These are phyloP conservation scores for Ogataea polymorpha DNA, from an alignment of 805 yeast species.

Conservation along the genomic window DNA sequence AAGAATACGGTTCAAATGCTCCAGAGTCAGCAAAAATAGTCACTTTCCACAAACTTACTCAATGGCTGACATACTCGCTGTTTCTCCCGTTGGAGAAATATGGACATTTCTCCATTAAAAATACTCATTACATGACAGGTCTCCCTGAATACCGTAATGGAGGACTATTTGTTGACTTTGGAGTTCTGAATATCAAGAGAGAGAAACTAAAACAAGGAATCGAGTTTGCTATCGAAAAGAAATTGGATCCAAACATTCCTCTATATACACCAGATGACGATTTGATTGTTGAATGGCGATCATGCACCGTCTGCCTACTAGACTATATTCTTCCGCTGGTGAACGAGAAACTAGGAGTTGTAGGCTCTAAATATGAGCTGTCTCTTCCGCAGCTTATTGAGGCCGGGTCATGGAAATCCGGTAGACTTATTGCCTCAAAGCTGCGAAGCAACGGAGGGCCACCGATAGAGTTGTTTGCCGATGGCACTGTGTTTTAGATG, in stretches of 20 bases:
- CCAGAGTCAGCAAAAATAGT: constrained; percentile 43
- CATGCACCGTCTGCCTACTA: constrained; percentile 53
- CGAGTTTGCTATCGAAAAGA: constrained; percentile 30
- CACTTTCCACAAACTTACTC: constrained; percentile 64
- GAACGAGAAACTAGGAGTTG: constrained; percentile 41
- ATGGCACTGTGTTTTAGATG: constrained; percentile 59
- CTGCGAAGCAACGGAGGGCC: constrained; percentile 54
- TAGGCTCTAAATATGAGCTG: constrained; percentile 32
- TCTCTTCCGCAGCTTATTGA: constrained; percentile 58
- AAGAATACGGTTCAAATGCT: constrained; percentile 17
- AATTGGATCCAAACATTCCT: constrained; percentile 38
- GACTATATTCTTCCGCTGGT: constrained; percentile 52
- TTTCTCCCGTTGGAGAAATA: constrained; percentile 47
- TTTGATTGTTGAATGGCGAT: constrained; percentile 66
- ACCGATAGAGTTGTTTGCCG: constrained; percentile 59
- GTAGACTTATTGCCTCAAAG: constrained; percentile 55
- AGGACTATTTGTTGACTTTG: constrained; percentile 58
- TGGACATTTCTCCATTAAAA: constrained; percentile 40
- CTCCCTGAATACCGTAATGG: constrained; percentile 65
- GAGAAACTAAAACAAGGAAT: constrained; percentile 39
- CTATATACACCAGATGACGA: constrained; percentile 53
- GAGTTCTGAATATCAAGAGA: constrained; percentile 46
- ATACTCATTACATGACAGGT: constrained; percentile 48
- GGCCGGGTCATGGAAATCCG: constrained; percentile 69
- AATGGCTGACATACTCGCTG: constrained; percentile 64